A percentile compares a stretch with the other conserved stretches of the same genome.
These are phyloP conservation scores for Acer campestre DNA, from an alignment of 345 rosid genomes.

Conservation along the genomic window DNA sequence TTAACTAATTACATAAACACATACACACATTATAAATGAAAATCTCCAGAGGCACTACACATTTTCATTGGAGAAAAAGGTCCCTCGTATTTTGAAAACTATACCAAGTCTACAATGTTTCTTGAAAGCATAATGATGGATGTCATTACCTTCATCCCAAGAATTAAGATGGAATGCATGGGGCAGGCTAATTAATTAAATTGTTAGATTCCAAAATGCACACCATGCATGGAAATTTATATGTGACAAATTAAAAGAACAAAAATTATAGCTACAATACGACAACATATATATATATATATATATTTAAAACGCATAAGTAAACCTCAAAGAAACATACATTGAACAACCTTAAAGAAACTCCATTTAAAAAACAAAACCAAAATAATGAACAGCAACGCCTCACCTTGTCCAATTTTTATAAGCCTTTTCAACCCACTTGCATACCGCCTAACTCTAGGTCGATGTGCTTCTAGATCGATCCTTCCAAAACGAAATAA, in stretches of 20 bases:
- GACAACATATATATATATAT: background rate
- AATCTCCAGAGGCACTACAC: background rate
- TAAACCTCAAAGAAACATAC: background rate
- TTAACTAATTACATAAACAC: background rate
- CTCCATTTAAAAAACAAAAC: background rate
- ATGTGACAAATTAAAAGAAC: background rate
- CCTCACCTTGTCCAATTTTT: slow-evolving; percentile 88
- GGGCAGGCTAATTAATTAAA: background rate
- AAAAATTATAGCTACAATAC: background rate
- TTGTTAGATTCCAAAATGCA: slow-evolving; percentile 1
- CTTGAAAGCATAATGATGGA: background rate
- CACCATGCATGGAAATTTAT: background rate
- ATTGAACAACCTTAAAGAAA: background rate
- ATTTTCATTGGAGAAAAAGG: background rate
- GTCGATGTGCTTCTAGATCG: slow-evolving; percentile 86
- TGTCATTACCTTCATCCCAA: background rate
- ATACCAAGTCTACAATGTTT: slow-evolving; percentile 2
- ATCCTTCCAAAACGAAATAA: slow-evolving; percentile 52
- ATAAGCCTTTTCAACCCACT: slow-evolving; percentile 75
- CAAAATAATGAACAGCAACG: slow-evolving; percentile 10
- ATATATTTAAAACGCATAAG: background rate
- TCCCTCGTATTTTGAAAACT: background rate
- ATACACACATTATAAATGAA: background rate
- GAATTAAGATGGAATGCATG: background rate
- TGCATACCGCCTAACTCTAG: slow-evolving; percentile 87